phyloP scores from a whole-genome alignment of 257 asterid species.

The Thymus quinquecostatus region DNA sequence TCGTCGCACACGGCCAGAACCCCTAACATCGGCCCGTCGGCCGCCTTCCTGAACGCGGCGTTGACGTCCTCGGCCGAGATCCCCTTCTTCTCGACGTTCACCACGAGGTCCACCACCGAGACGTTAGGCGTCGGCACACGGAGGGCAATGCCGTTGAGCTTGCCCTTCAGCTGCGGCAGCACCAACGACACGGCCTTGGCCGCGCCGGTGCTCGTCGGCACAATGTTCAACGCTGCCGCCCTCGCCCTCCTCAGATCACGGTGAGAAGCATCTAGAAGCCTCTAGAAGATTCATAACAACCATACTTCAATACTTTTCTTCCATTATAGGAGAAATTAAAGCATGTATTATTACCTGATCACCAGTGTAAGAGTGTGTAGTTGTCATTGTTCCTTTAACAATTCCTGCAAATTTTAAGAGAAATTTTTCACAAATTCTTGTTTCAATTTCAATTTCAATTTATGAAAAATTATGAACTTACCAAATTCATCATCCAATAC shows the following conservation, averaged over 20 bases:
- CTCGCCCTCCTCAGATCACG: conserved; percentile 88
- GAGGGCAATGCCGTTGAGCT: conserved; percentile 89
- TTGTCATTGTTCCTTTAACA: conserved; percentile 97
- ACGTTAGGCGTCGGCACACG: conserved; percentile 98
- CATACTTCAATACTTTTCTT: background rate
- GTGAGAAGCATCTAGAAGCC: conserved; percentile 93
- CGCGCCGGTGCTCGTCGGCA: conserved; percentile 94
- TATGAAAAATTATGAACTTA: conserved; percentile 29
- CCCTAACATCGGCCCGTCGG: conserved; percentile 74
- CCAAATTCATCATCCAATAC: conserved; percentile 86
- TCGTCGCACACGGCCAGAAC: conserved; percentile 74
- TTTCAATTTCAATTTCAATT: background rate
- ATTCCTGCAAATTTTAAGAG: conserved; percentile 56
- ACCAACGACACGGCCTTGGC: conserved; percentile 96
- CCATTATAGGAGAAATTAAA: too few species aligned
- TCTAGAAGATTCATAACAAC: conserved; percentile 31
- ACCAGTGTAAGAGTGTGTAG: conserved; percentile 97
- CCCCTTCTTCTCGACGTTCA: conserved; percentile 83
- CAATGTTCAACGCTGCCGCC: conserved; percentile 93
- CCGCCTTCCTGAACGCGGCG: conserved; percentile 87
- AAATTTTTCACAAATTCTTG: background rate
- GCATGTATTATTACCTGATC: conserved; percentile 62
- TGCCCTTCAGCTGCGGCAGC: conserved; percentile 92
- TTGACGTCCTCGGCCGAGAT: conserved; percentile 78
- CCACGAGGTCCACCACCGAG: conserved; percentile 86